These are phyloP conservation scores for Mycena galericulata DNA, from an alignment of 768 basidiomycete species.

Conservation along the genomic window DNA sequence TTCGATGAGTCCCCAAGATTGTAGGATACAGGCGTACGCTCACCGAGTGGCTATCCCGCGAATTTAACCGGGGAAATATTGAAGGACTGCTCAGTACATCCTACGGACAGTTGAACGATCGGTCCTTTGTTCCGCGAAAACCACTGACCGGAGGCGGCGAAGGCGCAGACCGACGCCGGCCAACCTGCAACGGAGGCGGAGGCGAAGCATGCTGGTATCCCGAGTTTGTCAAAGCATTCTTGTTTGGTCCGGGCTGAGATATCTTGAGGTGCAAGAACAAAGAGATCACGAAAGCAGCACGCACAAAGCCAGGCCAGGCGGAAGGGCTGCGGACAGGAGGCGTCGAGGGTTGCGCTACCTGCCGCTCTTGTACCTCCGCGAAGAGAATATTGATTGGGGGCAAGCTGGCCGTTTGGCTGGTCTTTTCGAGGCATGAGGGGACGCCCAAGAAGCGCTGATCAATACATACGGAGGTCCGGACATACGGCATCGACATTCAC, in stretches of 20 bases:
- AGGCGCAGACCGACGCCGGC: conserved; percentile 14
- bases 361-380: conserved; percentile 33
- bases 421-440: conserved; percentile 8
- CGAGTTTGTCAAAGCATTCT: conserved; percentile 19
- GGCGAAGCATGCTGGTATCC: conserved; percentile 3
- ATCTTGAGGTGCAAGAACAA: background rate
- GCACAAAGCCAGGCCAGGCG: conserved; percentile 36
- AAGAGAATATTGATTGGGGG: conserved; percentile 33
- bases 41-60: conserved; percentile 1
- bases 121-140: background rate
- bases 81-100: conserved; percentile 25
- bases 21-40: conserved; percentile 6
- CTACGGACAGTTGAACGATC: background rate
- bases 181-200: conserved; percentile 32
- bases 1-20: background rate
- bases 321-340: conserved; percentile 31
- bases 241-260: conserved; percentile 33
- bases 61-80: conserved; percentile 18
- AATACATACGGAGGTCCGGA: conserved; percentile 27
- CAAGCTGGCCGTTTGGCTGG: conserved; percentile 10
- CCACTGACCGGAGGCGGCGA: conserved; percentile 10
- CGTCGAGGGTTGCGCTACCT: conserved; percentile 21
- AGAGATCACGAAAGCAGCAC: conserved; percentile 10
- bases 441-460: background rate
- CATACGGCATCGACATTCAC: conserved; percentile 12